Evolutionary conservation across 805 yeast genomes (phyloP).

Genomic region (Isabelozyma pseudorhagii): DNA sequence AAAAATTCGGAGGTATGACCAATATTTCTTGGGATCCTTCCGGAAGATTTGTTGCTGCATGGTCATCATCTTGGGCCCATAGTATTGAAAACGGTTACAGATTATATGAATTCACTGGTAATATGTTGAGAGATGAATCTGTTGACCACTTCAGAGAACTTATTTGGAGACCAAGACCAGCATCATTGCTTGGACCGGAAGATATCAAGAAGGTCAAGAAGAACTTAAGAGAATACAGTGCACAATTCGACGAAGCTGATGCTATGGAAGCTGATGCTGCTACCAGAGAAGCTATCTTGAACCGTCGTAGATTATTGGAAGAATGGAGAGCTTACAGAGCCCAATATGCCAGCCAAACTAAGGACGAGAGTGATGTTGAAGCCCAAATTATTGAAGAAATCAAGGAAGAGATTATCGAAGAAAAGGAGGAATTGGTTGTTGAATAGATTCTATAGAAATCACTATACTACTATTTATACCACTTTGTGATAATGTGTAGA

Average conservation of each 20-base stretch:
- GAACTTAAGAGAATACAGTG: constrained; percentile 84
- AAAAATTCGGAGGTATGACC: constrained; percentile 74
- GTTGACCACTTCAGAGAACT: constrained; percentile 84
- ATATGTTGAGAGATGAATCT: constrained; percentile 66
- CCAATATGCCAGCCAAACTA: constrained; percentile 25
- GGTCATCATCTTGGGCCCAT: constrained; percentile 86
- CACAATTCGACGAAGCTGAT: constrained; percentile 91
- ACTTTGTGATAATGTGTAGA: not conserved
- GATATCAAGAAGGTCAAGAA: constrained; percentile 88
- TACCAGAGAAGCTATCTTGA: constrained; percentile 81
- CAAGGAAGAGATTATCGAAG: constrained; percentile 71
- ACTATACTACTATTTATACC: not conserved
- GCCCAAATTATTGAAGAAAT: constrained; percentile 67
- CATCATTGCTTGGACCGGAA: constrained; percentile 65
- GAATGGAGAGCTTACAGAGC: constrained; percentile 85
- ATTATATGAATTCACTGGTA: constrained; percentile 82
- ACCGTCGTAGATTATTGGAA: constrained; percentile 74
- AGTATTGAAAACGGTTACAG: constrained; percentile 88
- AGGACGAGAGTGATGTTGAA: constrained; percentile 45
- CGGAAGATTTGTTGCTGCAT: constrained; percentile 84
- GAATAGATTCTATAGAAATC: constrained; percentile 26
- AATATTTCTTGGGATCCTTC: constrained; percentile 93
- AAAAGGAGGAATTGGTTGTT: constrained; percentile 63
- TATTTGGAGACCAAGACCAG: constrained; percentile 97
- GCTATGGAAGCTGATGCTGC: constrained; percentile 95